phyloP scores from a whole-genome alignment of 805 yeast genomes.

The Komagataella populi region DNA sequence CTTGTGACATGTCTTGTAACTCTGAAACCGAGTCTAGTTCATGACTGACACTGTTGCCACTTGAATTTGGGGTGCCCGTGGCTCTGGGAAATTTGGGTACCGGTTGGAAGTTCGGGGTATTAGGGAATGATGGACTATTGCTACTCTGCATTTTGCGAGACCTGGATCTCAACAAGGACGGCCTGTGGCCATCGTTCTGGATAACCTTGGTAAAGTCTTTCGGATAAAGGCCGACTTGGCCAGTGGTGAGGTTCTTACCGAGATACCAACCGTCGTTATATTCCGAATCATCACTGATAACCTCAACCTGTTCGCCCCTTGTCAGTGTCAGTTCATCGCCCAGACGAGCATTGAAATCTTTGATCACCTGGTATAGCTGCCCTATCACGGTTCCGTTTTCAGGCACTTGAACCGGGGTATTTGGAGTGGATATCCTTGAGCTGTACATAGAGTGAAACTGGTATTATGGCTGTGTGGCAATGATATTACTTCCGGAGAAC shows the following conservation, averaged over 20 bases:
- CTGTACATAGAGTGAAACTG: neutral
- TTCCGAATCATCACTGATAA: conserved; percentile 84
- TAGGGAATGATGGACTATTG: conserved; percentile 10
- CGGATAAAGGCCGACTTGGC: conserved; percentile 81
- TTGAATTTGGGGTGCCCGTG: conserved; percentile 1
- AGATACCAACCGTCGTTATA: conserved; percentile 97
- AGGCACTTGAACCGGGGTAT: neutral
- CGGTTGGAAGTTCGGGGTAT: neutral
- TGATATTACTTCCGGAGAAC: neutral
- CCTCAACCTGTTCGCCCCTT: conserved; percentile 78
- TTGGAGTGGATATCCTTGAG: neutral
- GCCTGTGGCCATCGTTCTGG: conserved; percentile 7
- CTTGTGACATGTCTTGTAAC: neutral
- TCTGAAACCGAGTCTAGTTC: conserved; percentile 1
- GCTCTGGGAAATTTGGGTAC: conserved; percentile 6
- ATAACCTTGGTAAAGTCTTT: conserved; percentile 63
- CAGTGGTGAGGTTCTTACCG: conserved; percentile 65
- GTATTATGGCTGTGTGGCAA: neutral
- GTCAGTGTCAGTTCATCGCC: conserved; percentile 79
- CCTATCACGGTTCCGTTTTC: conserved; percentile 3
- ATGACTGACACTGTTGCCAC: conserved; percentile 4
- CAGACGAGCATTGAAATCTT: conserved; percentile 74
- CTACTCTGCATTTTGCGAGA: conserved; percentile 33
- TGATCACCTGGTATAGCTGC: conserved; percentile 43
- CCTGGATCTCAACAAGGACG: conserved; percentile 40